phyloP scores from a whole-genome alignment of 768 basidiomycete genomes.

The Macrolepiota fuliginosa region DNA sequence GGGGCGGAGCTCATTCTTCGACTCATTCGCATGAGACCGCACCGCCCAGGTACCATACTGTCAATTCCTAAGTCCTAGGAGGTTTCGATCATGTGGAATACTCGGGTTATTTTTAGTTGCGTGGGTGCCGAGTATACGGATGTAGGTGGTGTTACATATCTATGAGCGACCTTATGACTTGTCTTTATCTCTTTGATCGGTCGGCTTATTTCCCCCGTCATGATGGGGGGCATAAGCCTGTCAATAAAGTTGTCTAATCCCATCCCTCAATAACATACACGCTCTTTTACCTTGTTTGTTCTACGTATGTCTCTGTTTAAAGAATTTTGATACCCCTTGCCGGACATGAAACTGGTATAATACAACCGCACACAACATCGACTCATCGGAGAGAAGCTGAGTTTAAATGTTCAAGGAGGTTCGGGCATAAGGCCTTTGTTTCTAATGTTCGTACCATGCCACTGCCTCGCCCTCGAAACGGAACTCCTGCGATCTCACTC shows the following conservation, averaged over 20 bases:
- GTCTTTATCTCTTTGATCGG: neutral
- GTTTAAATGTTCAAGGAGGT: too few relatives aligned
- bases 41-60: constrained; percentile 7
- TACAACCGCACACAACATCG: too few relatives aligned
- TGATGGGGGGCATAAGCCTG: neutral
- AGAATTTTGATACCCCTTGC: neutral
- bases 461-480: too few relatives aligned
- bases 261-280: neutral
- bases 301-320: neutral
- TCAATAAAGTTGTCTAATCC: neutral
- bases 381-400: too few relatives aligned
- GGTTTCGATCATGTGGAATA: neutral
- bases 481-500: too few relatives aligned
- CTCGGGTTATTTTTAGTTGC: neutral
- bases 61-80: neutral
- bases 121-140: neutral
- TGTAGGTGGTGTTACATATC: neutral
- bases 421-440: too few relatives aligned
- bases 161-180: neutral
- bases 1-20: neutral
- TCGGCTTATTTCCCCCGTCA: neutral
- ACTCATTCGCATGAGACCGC: neutral
- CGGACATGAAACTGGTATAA: neutral
- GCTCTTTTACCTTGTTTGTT: neutral
- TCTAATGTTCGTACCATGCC: too few relatives aligned